Conservation (phyloP, 2,329 filamentous ascomycete genomes). For the Penicillium occitanis region DNA sequence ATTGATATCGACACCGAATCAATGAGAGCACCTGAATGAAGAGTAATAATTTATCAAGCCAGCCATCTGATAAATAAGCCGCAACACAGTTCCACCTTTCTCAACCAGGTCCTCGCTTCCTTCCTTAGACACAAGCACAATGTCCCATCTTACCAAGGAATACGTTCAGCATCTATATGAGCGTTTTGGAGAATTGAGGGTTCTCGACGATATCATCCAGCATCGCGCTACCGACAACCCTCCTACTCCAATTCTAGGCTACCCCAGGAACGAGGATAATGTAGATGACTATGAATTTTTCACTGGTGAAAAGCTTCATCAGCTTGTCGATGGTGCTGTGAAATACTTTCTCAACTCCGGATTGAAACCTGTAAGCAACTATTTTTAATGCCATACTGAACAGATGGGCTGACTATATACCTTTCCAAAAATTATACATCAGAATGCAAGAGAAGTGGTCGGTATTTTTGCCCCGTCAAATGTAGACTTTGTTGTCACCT, state of each 20-base stretch:
- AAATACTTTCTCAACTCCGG: background rate
- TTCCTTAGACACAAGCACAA: background rate
- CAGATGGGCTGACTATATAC: background rate
- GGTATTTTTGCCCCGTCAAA: background rate
- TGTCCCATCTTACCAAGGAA: background rate
- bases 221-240: background rate
- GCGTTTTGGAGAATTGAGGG: background rate
- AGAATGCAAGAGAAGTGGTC: background rate
- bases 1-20: background rate
- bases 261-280: background rate
- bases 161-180: background rate
- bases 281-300: background rate
- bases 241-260: background rate
- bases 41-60: background rate
- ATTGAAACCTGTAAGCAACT: background rate
- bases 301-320: background rate
- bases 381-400: background rate
- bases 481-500: conserved; percentile 2
- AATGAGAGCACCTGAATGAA: too few relatives aligned
- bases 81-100: background rate
- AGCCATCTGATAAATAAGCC: background rate
- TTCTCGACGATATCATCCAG: background rate
- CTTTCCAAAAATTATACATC: background rate
- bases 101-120: background rate
- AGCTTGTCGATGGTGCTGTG: background rate